These are phyloP conservation scores for Xylaria cubensis DNA, from an alignment of 495 filamentous ascomycete species.

Conservation along the genomic window DNA sequence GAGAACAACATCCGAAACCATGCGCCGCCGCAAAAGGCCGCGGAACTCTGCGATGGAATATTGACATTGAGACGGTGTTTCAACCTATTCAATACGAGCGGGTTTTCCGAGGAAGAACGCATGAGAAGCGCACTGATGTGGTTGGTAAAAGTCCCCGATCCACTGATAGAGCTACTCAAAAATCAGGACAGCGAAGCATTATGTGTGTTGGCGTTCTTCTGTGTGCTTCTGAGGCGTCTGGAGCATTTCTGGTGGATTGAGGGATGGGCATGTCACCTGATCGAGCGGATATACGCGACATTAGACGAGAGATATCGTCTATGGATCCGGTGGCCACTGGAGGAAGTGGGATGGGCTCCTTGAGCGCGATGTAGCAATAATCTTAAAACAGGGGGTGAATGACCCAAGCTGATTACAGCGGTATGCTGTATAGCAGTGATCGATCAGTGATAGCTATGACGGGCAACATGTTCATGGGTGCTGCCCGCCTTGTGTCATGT, in stretches of 20 bases:
- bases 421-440: not conserved
- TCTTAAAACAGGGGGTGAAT: too few species aligned
- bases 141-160: constrained; percentile 43
- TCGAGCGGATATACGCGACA: constrained; percentile 43
- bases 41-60: constrained; percentile 28
- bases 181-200: constrained; percentile 45
- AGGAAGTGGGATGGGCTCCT: constrained; percentile 50
- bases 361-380: not conserved
- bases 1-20: constrained; percentile 29
- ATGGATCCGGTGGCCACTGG: constrained; percentile 53
- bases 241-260: constrained; percentile 53
- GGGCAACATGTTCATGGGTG: not conserved
- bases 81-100: constrained; percentile 26
- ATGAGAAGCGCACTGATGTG: constrained; percentile 48
- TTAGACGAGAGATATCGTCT: constrained; percentile 49
- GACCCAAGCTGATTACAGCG: not conserved
- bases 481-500: not conserved
- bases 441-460: too few species aligned
- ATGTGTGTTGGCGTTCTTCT: constrained; percentile 50
- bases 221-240: constrained; percentile 45
- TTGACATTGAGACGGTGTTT: constrained; percentile 34
- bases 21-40: constrained; percentile 29
- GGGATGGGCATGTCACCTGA: constrained; percentile 48
- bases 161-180: constrained; percentile 44
- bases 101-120: constrained; percentile 33